phyloP scores from a whole-genome alignment of 1,284 basidiomycete species.

The Trichosporon sp. region DNA sequence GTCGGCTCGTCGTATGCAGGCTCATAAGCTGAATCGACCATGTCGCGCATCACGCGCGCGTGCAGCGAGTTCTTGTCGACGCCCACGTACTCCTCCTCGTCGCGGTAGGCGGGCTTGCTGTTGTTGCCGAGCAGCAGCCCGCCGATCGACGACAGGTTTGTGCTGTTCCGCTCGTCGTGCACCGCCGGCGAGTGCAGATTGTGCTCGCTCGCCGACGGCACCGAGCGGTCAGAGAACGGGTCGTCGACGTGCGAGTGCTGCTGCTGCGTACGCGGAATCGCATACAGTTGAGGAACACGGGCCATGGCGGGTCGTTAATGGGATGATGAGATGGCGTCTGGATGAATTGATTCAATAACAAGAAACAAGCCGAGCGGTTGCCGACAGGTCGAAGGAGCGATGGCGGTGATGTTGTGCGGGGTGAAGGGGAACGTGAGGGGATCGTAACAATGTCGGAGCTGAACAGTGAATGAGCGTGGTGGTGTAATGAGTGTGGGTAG shows the following conservation, averaged over 20 bases:
- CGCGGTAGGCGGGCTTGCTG: not conserved
- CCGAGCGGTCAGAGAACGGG: conserved; percentile 8
- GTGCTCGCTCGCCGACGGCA: not conserved
- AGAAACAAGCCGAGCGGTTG: not conserved
- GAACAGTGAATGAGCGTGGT: conserved; percentile 6
- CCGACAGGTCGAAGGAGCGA: not conserved
- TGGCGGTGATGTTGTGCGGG: not conserved
- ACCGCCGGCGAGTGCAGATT: not conserved
- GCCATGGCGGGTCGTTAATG: conserved; percentile 7
- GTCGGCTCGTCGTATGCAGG: conserved; percentile 3
- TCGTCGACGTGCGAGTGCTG: not conserved
- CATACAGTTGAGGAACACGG: conserved; percentile 16
- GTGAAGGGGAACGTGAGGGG: not conserved
- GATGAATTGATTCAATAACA: not conserved
- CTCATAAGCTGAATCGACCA: conserved; percentile 4
- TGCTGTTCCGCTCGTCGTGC: conserved; percentile 5
- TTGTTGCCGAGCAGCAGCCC: conserved; percentile 12
- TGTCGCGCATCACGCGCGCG: not conserved
- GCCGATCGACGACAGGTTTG: conserved; percentile 19
- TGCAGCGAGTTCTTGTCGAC: conserved; percentile 4
- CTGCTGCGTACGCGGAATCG: not conserved
- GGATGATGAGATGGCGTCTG: not conserved
- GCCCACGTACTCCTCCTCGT: not conserved
- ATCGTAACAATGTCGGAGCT: not conserved
- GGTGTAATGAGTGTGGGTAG: conserved; percentile 6